Base-by-base conservation (phyloP, 768 basidiomycete genomes). In the Termitomyces sp. region DNA sequence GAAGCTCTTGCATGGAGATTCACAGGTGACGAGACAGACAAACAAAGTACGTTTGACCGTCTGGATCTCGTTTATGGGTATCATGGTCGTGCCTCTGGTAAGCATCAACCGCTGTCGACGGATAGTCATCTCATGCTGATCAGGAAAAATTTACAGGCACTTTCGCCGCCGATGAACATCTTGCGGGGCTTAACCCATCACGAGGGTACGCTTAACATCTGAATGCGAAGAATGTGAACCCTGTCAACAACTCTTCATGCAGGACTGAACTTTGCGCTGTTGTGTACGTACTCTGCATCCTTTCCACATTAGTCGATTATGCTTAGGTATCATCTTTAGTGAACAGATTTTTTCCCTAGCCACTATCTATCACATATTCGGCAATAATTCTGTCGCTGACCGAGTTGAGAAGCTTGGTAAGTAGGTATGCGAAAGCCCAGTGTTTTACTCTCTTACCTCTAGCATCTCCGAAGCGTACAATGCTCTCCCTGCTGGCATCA, bases 321-420 rank as follows among this genome's bases (percentile, higher is more conserved):
- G 32, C 48, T 12, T n/a, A 9, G 13, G n/a, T 23, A 5, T n/a
- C 12, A 16, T 27, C 29, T 32, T 7, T 6, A 76, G 73, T 1
- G 75, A 76, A 53, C 75, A 76, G 55, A 76, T 76, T 2, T 76
- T 76, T 56, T 76, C 74, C 1, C 61, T 76, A 9, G 71, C 73
- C 1, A 69, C 72, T 2, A 69, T 76, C 38, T 76, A 76, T 52
- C 70, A 74, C 49, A 72, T 66, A 16, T 70, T 76, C 20, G 75
- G 74, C 0, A 72, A 76, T 56, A 76, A 74, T 53, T 64, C 73
- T n/a, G 61, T 76, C 16, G 74, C 73, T 22, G 75, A 76, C 40
- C 63, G 72, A 50, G 69, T 61, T 3, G 74, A 75, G 61, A 75
- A 70, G 50, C 63, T 76, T 46, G 73, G 73, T 69, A 29, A 0